Base-by-base conservation (phyloP, 257 asterid genomes). In the Rhazya stricta region DNA sequence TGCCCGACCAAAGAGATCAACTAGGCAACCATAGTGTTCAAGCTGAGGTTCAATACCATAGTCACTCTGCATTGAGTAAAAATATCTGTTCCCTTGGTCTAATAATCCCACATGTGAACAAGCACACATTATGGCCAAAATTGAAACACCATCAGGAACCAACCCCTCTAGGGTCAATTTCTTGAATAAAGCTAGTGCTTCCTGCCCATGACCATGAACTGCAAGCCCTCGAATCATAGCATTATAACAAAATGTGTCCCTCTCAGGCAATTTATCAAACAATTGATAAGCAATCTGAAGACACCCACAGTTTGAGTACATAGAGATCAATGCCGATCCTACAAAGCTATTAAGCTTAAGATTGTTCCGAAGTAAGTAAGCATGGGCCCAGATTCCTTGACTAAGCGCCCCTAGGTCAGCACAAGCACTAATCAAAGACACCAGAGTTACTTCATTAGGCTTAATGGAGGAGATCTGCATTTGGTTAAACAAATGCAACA, bases 181-280 rank as follows among this genome's bases (percentile, higher is more conserved):
- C 72, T 76, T 81, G 37, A 91, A 91, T 19, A 89, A 80, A 34
- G 80, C 81, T 53, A 91, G 85, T 74, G 97, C 91, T 61, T 85
- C 84, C 16, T 43, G 62, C 42, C 88, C 93, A 54, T 74, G 75
- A 41, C 93, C 96, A 72, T 91, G 93, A 74, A 89, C 69, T 9
- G 96, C 93, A 16, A 89, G 81, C 45, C 88, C 96, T 85, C 91
- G 78, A 60, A 91, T 88, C 97, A 89, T 89, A 29, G 91, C 88
- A 77, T 88, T 89, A 83, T 76, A 89, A 78, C 93, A 89, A 76
- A 88, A 84, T 50, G 80, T 76, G 68, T 88, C 91, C 51, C 77
- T 81, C 9, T 76, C 71, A 18, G 85, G 86, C 79, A 91, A 78
- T 61, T 79, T 78, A 72, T 72, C 60, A 72, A 89, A 91, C 79